A percentile compares a stretch with the other conserved stretches of the same genome.
Evolutionary conservation across 2,329 filamentous ascomycete species (phyloP).

Genomic region (Cladosporium sp.): DNA sequence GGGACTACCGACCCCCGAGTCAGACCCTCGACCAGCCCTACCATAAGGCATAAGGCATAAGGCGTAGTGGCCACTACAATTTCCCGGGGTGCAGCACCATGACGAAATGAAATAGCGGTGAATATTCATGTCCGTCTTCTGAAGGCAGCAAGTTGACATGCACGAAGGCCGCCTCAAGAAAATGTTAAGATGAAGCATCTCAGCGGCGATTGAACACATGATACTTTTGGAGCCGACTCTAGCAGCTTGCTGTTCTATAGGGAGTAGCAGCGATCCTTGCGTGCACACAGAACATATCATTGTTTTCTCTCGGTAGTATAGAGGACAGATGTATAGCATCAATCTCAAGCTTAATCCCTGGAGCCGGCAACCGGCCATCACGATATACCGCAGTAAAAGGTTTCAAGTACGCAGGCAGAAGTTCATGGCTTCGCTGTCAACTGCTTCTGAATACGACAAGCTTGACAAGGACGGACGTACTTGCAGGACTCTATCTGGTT

Average conservation of each 20-base stretch:
- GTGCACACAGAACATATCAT: not conserved
- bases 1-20: not conserved
- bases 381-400: not conserved
- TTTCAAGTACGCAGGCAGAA: not conserved
- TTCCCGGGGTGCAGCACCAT: not conserved
- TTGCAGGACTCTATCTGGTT: not conserved
- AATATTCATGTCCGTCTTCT: not conserved
- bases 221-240: not conserved
- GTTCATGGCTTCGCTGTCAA: not conserved
- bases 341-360: not conserved
- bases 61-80: conserved; percentile 1
- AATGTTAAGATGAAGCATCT: not conserved
- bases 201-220: not conserved
- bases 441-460: not conserved
- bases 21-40: conserved; percentile 1
- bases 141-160: not conserved
- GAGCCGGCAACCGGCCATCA: not conserved
- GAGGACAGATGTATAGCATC: not conserved
- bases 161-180: not conserved
- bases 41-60: conserved; percentile 10
- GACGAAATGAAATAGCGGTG: not conserved
- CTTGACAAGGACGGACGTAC: not conserved
- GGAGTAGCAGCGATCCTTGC: not conserved
- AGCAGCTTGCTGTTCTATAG: not conserved
- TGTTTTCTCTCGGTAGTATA: not conserved